Evolutionary conservation across 805 yeast species (phyloP).

Genomic region (Ogataea siamensis): DNA sequence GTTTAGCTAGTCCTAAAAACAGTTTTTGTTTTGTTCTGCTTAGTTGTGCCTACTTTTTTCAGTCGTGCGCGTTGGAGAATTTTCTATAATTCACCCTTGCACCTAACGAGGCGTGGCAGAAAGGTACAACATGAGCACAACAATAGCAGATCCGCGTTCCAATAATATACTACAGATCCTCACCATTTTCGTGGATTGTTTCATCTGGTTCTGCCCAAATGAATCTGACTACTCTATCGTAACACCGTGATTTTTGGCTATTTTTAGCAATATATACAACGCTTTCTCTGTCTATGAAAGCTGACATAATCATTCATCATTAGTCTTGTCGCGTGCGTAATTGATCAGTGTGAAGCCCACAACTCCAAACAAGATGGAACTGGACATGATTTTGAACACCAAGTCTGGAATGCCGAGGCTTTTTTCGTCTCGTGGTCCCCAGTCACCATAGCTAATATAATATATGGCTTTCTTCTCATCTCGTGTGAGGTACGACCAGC

Average conservation of each 20-base stretch:
- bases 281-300: neutral
- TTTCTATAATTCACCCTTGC: conserved; percentile 4
- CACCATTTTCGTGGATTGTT: too few relatives aligned
- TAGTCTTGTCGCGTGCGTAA: conserved; percentile 30
- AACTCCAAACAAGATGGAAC: conserved; percentile 33
- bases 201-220: too few relatives aligned
- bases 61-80: conserved; percentile 12
- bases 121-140: neutral
- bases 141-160: neutral
- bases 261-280: conserved; percentile 11
- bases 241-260: conserved; percentile 1
- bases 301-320: conserved; percentile 5
- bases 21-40: conserved; percentile 11
- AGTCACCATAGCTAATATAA: conserved; percentile 57
- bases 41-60: conserved; percentile 11
- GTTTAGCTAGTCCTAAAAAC: conserved; percentile 8
- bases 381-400: conserved; percentile 34
- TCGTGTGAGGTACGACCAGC: conserved; percentile 39
- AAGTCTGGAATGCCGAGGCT: conserved; percentile 32
- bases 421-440: conserved; percentile 54
- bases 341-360: conserved; percentile 35
- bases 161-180: neutral
- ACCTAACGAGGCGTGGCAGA: conserved; percentile 5
- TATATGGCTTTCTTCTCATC: conserved; percentile 60
- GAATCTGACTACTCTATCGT: neutral